phyloP scores from a whole-genome alignment of 148 eudicot species.

The Diospyros lotus region DNA sequence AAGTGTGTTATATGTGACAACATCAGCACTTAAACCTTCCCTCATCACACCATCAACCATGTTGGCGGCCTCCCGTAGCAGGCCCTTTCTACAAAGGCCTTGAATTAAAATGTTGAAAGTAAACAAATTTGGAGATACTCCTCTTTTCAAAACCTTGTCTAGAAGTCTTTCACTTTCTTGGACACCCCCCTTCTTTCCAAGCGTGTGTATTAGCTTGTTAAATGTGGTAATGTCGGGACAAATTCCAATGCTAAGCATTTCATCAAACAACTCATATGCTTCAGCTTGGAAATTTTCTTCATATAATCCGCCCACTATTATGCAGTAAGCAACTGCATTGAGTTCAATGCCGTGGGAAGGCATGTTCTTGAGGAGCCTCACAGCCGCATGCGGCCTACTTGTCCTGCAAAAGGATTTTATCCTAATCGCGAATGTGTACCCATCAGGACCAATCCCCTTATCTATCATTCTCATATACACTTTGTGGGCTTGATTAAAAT shows the following conservation, averaged over 20 bases:
- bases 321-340: slow-evolving; percentile 88
- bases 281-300: slow-evolving; percentile 45
- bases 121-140: slow-evolving; percentile 77
- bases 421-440: slow-evolving; percentile 75
- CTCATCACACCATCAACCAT: slow-evolving; percentile 40
- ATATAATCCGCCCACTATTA: slow-evolving; percentile 71
- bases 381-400: slow-evolving; percentile 62
- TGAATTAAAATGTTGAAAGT: slow-evolving; percentile 77
- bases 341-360: slow-evolving; percentile 57
- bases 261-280: slow-evolving; percentile 67
- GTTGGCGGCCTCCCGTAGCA: slow-evolving; percentile 55
- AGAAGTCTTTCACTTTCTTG: slow-evolving; percentile 65
- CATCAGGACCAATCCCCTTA: slow-evolving; percentile 69
- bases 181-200: slow-evolving; percentile 65
- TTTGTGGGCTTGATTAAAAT: slow-evolving; percentile 82
- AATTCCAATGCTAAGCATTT: slow-evolving; percentile 69
- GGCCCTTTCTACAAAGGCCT: slow-evolving; percentile 65
- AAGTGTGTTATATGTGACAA: slow-evolving; percentile 80
- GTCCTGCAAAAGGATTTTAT: slow-evolving; percentile 89
- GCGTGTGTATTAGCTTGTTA: slow-evolving; percentile 72
- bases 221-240: slow-evolving; percentile 66
- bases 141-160: slow-evolving; percentile 77
- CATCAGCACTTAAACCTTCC: slow-evolving; percentile 68
- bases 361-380: slow-evolving; percentile 80
- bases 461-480: slow-evolving; percentile 85